phyloP scores from a whole-genome alignment of 345 rosid genomes.

The Tarenaya hassleriana region DNA sequence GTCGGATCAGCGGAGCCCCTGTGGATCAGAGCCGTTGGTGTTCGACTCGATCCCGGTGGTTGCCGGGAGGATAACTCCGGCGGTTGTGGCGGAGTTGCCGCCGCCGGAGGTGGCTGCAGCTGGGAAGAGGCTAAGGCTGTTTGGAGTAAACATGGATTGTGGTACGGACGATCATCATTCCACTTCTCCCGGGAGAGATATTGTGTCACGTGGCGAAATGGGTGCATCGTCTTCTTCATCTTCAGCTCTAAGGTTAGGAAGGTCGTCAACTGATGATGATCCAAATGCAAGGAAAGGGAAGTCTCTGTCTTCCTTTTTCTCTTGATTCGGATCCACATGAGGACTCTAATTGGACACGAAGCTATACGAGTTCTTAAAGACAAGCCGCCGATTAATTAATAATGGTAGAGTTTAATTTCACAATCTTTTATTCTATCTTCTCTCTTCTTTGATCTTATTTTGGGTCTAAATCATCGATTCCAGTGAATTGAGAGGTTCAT shows the following conservation, averaged over 20 bases:
- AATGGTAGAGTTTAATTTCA: too few relatives aligned
- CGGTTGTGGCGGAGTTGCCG: constrained; percentile 18
- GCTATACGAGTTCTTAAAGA: neutral
- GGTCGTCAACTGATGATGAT: constrained; percentile 18
- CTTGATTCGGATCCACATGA: constrained; percentile 1
- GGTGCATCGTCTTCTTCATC: constrained; percentile 29
- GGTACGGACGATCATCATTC: constrained; percentile 23
- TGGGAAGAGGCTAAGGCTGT: constrained; percentile 48
- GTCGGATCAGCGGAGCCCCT: constrained; percentile 28
- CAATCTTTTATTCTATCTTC: constrained; percentile 1
- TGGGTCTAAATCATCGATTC: neutral
- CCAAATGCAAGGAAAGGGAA: constrained; percentile 30
- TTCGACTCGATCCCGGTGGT: constrained; percentile 56
- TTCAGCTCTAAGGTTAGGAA: constrained; percentile 25
- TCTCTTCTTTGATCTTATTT: neutral
- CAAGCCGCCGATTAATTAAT: too few relatives aligned
- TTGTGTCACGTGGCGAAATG: constrained; percentile 28
- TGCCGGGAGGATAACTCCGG: constrained; percentile 25
- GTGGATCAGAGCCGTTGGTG: constrained; percentile 38
- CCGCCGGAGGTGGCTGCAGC: neutral
- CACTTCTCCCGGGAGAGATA: constrained; percentile 15
- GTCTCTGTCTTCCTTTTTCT: constrained; percentile 3
- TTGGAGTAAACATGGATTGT: constrained; percentile 64
- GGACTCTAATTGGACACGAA: too few relatives aligned
- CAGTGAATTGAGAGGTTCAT: constrained; percentile 5